phyloP scores from a whole-genome alignment of 2,329 filamentous ascomycete species.

The Gyromitra esculenta region DNA sequence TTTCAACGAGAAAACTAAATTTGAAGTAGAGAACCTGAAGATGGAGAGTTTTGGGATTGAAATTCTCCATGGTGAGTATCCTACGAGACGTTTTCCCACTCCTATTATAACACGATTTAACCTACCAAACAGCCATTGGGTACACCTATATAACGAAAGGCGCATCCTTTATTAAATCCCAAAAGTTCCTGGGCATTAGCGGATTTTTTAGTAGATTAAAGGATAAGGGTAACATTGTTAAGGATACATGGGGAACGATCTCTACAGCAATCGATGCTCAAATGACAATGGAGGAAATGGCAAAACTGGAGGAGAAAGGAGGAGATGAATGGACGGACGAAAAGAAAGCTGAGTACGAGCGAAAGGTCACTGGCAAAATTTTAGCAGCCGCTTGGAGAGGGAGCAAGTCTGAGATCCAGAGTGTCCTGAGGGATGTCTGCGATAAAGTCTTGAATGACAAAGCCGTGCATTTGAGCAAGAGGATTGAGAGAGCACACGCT shows the following conservation, averaged over 20 bases:
- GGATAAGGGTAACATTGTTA: slow-evolving; percentile 95
- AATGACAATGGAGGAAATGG: slow-evolving; percentile 99
- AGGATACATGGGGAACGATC: slow-evolving; percentile 99
- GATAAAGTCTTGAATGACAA: slow-evolving; percentile 83
- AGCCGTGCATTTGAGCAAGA: slow-evolving; percentile 82
- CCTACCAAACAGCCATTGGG: slow-evolving; percentile 73
- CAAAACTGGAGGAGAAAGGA: slow-evolving; percentile 89
- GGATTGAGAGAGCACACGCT: slow-evolving; percentile 89
- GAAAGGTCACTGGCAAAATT: slow-evolving; percentile 96
- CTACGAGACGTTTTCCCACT: neutral
- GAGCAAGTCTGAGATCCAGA: slow-evolving; percentile 97
- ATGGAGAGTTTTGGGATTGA: slow-evolving; percentile 99
- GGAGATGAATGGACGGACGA: slow-evolving; percentile 99
- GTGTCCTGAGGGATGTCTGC: slow-evolving; percentile 89
- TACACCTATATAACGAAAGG: slow-evolving; percentile 89
- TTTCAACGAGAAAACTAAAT: slow-evolving; percentile 91
- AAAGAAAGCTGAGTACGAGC: slow-evolving; percentile 94
- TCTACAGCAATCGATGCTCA: slow-evolving; percentile 95
- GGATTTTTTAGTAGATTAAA: slow-evolving; percentile 94
- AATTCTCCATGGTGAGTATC: slow-evolving; percentile 57
- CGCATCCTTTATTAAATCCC: slow-evolving; percentile 86
- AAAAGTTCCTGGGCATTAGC: slow-evolving; percentile 95
- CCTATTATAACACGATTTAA: neutral
- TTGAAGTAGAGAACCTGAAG: slow-evolving; percentile 97
- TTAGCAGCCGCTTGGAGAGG: slow-evolving; percentile 95